Percentiles rank a stretch among this genome's conserved stretches.
These are phyloP conservation scores for Coccomyxa subellipsoidea DNA, from an alignment of 163 green algal species.

Conservation along the genomic window DNA sequence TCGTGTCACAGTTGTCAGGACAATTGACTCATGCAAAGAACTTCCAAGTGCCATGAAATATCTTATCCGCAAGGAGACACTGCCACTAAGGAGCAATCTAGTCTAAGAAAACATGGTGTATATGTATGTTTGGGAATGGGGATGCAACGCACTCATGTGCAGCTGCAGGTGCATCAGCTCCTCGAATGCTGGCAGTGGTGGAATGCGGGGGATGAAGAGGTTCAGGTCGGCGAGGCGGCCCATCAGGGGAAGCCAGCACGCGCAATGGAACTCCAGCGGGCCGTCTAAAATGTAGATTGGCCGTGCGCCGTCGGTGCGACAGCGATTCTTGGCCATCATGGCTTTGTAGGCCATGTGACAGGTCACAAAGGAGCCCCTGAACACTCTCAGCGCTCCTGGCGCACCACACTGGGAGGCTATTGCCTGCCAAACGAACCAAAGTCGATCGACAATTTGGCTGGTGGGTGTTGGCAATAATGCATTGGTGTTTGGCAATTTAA, in stretches of 20 bases:
- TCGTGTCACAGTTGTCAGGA: no score
- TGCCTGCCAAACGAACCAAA: not conserved
- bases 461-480: not conserved
- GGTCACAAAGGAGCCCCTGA: not conserved
- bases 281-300: not conserved
- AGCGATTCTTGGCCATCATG: not conserved
- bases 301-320: not conserved
- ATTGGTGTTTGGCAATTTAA: not conserved
- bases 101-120: no score
- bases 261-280: not conserved
- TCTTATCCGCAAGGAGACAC: no score
- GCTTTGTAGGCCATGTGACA: not conserved
- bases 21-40: no score
- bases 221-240: not conserved
- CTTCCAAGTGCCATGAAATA: no score
- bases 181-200: not conserved
- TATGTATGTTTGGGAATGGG: no score
- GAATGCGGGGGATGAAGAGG: not conserved
- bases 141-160: not conserved
- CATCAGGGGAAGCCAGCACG: not conserved
- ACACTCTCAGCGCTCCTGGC: not conserved
- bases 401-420: not conserved
- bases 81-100: no score
- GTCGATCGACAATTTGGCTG: not conserved
- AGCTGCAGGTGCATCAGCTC: not conserved